Conservation (phyloP, 306 rosid species). For the cucumber (Cucumis sativus) region DNA sequence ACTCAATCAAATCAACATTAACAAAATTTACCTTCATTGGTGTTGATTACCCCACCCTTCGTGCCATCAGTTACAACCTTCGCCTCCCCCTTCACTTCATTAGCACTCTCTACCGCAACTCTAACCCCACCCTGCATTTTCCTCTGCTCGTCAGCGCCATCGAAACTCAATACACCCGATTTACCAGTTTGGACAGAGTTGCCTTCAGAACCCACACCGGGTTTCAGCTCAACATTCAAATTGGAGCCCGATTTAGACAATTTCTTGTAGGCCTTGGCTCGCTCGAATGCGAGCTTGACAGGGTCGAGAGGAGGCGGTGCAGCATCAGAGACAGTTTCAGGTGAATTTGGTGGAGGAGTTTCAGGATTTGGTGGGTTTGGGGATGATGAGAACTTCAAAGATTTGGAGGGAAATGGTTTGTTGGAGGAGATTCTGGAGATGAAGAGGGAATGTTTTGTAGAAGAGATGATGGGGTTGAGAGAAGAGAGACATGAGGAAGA, state of each 20-base stretch:
- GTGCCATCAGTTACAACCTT: slow-evolving; percentile 9
- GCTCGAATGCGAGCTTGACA: slow-evolving; percentile 51
- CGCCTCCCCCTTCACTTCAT: not conserved
- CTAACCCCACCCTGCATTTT: slow-evolving; percentile 32
- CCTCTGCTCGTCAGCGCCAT: slow-evolving; percentile 16
- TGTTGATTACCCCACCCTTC: not conserved
- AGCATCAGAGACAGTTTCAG: slow-evolving; percentile 15
- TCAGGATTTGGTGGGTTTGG: slow-evolving; percentile 22
- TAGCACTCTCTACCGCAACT: slow-evolving; percentile 55
- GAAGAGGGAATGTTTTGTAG: slow-evolving; percentile 23
- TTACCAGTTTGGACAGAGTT: slow-evolving; percentile 7
- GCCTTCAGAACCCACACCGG: slow-evolving; percentile 13
- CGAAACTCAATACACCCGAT: slow-evolving; percentile 1
- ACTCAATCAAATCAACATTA: not conserved
- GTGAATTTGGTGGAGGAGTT: slow-evolving; percentile 24
- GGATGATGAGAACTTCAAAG: slow-evolving; percentile 23
- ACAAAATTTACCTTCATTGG: slow-evolving; percentile 25
- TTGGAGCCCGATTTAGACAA: slow-evolving; percentile 11
- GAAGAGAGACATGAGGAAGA: slow-evolving; percentile 38
- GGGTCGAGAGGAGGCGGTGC: slow-evolving; percentile 28
- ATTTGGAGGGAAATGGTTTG: slow-evolving; percentile 18
- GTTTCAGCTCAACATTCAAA: slow-evolving; percentile 17
- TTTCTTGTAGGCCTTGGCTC: slow-evolving; percentile 49
- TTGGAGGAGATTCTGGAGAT: slow-evolving; percentile 14
- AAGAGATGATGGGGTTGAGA: slow-evolving; percentile 15